Evolutionary conservation across 768 basidiomycete genomes (phyloP), one percentile per base, ranked within the genome.

Genomic region (Lactarius sp.): DNA sequence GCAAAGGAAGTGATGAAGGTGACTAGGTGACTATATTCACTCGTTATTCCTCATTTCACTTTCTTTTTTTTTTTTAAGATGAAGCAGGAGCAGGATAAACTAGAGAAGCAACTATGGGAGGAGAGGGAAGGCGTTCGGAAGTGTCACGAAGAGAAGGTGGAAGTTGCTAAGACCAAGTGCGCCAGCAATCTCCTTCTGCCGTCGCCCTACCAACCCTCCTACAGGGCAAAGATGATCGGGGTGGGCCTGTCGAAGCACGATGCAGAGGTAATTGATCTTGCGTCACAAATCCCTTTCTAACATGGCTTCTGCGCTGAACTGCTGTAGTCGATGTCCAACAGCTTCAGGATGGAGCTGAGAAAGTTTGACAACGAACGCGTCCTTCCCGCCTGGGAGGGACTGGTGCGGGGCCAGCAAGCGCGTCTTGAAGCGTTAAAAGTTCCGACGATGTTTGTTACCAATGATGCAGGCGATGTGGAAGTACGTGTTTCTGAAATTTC

Each of bases 351-450:
- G 67, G 90, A 91, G 64, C 71, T 92, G 42, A 75, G 72, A 44
- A 81, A 78, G 65, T 92, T 92, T 70, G 91, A 92, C 70, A 69
- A 69, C n/a, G 84, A 90, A 56, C 80, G 86, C 42, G 86, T 79
- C 10, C 73, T 92, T 6, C 78, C 84, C 3, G 87, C 88, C 9
- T 94, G 90, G 89, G 90, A 90, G 69, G 82, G 81, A 20, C 78
- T 93, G n/a, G 73, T 86, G 20, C 75, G 81, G 55, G 83, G 82
- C 68, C 92, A 94, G 71, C 91, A 94, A 73, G 70, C 75, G 0
- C 75, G 81, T 16, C 76, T 94, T 53, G 83, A 84, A 67, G 72
- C 77, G 36, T 75, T 86, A 51, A 77, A 79, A 46, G 81, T 93
- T 14, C 92, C 92, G 16, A 79, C 83, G 2, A 92, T 94, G 87